These are phyloP conservation scores for Ganoderma sp. DNA, from an alignment of 1,284 basidiomycete species.

Conservation along the genomic window DNA sequence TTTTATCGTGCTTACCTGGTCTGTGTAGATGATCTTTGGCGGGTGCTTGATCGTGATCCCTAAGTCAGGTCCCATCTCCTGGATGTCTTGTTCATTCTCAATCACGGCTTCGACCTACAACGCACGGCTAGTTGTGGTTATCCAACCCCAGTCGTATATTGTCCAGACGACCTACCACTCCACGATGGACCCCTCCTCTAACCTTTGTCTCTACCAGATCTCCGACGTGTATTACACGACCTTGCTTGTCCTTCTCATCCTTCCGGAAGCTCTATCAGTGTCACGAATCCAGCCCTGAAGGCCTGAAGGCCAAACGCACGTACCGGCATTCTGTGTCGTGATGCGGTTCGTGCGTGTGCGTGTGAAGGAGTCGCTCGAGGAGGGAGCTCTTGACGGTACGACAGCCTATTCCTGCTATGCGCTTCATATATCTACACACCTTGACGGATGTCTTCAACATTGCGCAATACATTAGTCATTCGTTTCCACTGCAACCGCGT, in stretches of 20 bases:
- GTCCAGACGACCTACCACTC: conserved; percentile 22
- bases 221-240: conserved; percentile 32
- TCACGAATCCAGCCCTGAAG: not conserved
- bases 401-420: not conserved
- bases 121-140: not conserved
- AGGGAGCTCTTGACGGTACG: not conserved
- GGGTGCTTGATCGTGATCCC: conserved; percentile 33
- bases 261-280: conserved; percentile 5
- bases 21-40: conserved; percentile 34
- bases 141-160: not conserved
- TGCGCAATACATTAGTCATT: conserved; percentile 7
- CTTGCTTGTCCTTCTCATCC: conserved; percentile 26
- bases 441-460: not conserved
- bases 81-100: conserved; percentile 25
- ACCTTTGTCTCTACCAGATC: conserved; percentile 34
- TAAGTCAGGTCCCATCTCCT: conserved; percentile 27
- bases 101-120: conserved; percentile 34
- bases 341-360: not conserved
- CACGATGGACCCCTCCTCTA: conserved; percentile 35
- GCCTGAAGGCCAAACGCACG: not conserved
- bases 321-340: conserved; percentile 5
- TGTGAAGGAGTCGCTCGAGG: not conserved
- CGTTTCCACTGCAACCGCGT: not conserved
- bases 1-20: conserved; percentile 22
- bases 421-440: not conserved